Base-by-base conservation (phyloP, 305 asterid species). In the Fraxinus xanthoxyloides region DNA sequence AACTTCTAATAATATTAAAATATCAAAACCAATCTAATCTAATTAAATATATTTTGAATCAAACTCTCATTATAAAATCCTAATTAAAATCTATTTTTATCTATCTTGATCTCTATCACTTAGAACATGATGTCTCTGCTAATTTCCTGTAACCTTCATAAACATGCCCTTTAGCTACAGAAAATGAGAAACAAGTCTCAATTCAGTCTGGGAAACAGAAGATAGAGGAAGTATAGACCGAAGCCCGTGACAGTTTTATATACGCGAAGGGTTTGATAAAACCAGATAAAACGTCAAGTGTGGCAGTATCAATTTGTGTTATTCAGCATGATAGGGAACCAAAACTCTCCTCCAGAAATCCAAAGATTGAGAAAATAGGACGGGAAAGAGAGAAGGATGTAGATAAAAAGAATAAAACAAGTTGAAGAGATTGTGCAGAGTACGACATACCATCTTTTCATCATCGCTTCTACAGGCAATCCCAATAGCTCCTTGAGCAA, bases 401-500 rank as follows among this genome's bases (percentile, higher is more conserved):
- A 65, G 21, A 34, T 13, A 28, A 21, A 7, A 19, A 61, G 8
- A 77, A 13, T 48, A 48, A 3, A 48, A 3, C 31, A 17, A 46
- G 26, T 3, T 3, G n/a, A n/a, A 35, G 15, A 5, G 59, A 17
- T 48, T 51, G 9, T 30, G 63, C 23, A 79, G 10, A 77, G 56
- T 46, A 76, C 13, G 46, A 36, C 85, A 38, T 90, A 93, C 99
- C 99, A 95, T 95, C 79, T 87, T 93, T 65, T 92, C 94, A 51
- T 95, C 98, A 77, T 91, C 93, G 46, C 85, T 85, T 87, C 98
- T 90, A 76, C 99, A 94, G 0, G 99, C 98, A 79, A 95, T 95
- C 40, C 99, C 98, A 26, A 94, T 94, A 77, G 97, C 98, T 77
- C 98, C 99, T 82, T 95, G 98, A 84, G 98, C 99, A 76, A 95